phyloP scores from a whole-genome alignment of 2,329 filamentous ascomycete species.

The Ascochyta lentis region DNA sequence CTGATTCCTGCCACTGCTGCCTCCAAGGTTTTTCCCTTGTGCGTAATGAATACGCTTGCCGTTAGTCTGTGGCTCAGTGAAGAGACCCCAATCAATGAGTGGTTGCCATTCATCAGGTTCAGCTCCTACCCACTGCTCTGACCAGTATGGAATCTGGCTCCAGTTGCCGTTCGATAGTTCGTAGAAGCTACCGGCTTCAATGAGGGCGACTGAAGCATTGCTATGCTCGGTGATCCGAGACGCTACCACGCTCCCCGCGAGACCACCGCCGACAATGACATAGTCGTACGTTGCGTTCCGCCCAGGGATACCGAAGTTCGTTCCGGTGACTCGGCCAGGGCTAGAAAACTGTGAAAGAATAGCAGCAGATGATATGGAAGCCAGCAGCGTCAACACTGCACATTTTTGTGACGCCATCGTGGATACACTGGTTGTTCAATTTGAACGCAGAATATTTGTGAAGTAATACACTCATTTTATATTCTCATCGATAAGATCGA shows the following conservation, averaged over 20 bases:
- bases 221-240: slow-evolving; percentile 20
- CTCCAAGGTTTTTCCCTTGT: slow-evolving; percentile 35
- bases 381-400: neutral
- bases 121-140: slow-evolving; percentile 25
- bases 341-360: neutral
- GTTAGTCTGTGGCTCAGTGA: slow-evolving; percentile 23
- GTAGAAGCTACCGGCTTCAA: slow-evolving; percentile 37
- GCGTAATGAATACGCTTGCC: slow-evolving; percentile 31
- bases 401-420: neutral
- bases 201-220: slow-evolving; percentile 20
- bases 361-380: neutral
- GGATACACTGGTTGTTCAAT: neutral
- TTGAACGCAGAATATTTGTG: neutral
- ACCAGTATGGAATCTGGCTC: slow-evolving; percentile 6
- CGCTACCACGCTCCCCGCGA: slow-evolving; percentile 26
- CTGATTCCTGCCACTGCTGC: slow-evolving; percentile 35
- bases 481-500: no score
- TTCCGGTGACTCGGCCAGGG: neutral
- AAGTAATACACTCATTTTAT: neutral
- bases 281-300: slow-evolving; percentile 30
- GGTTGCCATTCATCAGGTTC: slow-evolving; percentile 31
- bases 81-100: slow-evolving; percentile 37
- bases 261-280: slow-evolving; percentile 34
- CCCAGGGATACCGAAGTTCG: slow-evolving; percentile 21
- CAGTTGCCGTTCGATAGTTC: slow-evolving; percentile 22